A percentile compares a stretch with the other conserved stretches of the same genome.
These are phyloP conservation scores for Suhomyces maxii DNA, from an alignment of 1,139 yeast genomes.

Conservation along the genomic window DNA sequence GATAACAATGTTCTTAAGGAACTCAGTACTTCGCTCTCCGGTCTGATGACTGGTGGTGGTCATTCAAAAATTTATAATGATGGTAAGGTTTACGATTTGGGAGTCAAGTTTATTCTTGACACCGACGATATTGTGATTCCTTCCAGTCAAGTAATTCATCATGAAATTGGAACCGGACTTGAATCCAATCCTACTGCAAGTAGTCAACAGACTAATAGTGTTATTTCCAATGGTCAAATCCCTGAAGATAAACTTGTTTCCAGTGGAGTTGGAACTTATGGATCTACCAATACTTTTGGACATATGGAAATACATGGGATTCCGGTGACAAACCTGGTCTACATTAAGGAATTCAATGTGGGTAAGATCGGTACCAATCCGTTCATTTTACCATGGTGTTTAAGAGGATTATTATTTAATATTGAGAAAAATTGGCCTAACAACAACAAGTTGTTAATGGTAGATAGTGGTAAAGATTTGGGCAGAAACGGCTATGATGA, in stretches of 20 bases:
- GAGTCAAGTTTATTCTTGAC: conserved; percentile 70
- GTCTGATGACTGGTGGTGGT: conserved; percentile 92
- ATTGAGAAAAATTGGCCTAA: conserved; percentile 59
- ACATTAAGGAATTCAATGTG: conserved; percentile 60
- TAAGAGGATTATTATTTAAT: conserved; percentile 72
- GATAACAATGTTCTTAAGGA: conserved; percentile 82
- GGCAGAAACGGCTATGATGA: conserved; percentile 49
- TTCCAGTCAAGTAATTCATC: not conserved
- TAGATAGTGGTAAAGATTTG: conserved; percentile 26
- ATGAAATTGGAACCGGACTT: not conserved
- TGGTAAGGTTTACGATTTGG: conserved; percentile 79
- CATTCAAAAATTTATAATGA: conserved; percentile 90
- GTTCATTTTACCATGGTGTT: conserved; percentile 87
- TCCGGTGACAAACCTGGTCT: conserved; percentile 49
- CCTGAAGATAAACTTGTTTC: conserved; percentile 16
- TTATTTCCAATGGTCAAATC: not conserved
- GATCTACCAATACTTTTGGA: conserved; percentile 9
- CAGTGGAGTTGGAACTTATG: conserved; percentile 25
- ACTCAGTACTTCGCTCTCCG: conserved; percentile 78
- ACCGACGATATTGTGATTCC: conserved; percentile 63
- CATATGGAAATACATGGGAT: conserved; percentile 18
- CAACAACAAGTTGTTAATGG: conserved; percentile 27
- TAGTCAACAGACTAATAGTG: not conserved
- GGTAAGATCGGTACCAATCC: conserved; percentile 72
- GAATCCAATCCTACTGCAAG: not conserved